Percentiles rank a stretch among this genome's conserved stretches.
These are phyloP conservation scores for Dillenia turbinata DNA, from an alignment of 164 flowering plant species.

Conservation along the genomic window DNA sequence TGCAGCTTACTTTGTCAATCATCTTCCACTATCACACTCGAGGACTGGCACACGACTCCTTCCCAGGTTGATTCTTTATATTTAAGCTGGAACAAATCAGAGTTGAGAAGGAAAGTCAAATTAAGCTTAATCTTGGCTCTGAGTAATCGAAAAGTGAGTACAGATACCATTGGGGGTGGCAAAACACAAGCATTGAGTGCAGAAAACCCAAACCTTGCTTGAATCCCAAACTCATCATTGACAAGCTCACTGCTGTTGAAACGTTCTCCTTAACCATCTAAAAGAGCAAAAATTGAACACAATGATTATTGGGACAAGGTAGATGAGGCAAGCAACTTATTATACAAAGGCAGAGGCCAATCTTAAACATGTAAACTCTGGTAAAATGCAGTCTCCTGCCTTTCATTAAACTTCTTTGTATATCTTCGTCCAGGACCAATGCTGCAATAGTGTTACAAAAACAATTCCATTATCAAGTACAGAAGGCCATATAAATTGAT, in stretches of 20 bases:
- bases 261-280: conserved; percentile 40
- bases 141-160: neutral
- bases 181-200: conserved; percentile 68
- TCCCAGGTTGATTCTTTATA: conserved; percentile 64
- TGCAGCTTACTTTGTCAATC: conserved; percentile 61
- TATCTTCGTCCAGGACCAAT: conserved; percentile 64
- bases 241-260: conserved; percentile 26
- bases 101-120: neutral
- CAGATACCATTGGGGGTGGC: conserved; percentile 62
- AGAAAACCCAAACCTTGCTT: conserved; percentile 26
- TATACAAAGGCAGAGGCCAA: neutral
- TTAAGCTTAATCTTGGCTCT: no score
- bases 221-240: conserved; percentile 63
- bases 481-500: conserved; percentile 8
- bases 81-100: conserved; percentile 44
- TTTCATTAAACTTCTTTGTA: conserved; percentile 56
- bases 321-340: neutral
- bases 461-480: neutral
- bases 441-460: conserved; percentile 39
- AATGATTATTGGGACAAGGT: neutral
- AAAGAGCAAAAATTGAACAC: neutral
- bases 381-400: conserved; percentile 38
- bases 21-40: conserved; percentile 87
- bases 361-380: neutral
- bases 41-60: conserved; percentile 44